phyloP scores from a whole-genome alignment of 2,329 filamentous ascomycete genomes.

The Paraphoma chrysanthemicola region DNA sequence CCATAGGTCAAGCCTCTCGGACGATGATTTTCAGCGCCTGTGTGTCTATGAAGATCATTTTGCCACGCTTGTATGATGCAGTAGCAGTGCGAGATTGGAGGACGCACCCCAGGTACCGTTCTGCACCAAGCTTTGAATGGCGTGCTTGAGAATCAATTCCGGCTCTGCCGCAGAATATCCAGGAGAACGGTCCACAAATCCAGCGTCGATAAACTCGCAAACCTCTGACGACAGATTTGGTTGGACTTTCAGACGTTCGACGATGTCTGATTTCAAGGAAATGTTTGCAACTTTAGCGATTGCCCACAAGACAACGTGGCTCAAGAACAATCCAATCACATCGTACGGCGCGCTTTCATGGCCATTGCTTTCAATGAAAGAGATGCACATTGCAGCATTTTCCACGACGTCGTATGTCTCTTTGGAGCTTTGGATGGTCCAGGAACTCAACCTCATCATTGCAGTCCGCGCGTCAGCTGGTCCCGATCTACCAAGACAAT shows the following conservation, averaged over 20 bases:
- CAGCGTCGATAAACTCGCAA: background rate
- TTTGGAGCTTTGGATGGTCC: background rate
- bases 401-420: background rate
- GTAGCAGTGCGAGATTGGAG: background rate
- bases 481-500: slow-evolving; percentile 10
- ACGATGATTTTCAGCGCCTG: too few species aligned
- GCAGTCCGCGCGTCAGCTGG: background rate
- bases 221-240: background rate
- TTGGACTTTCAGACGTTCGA: background rate
- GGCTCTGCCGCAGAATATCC: background rate
- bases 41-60: background rate
- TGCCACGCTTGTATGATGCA: background rate
- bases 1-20: too few species aligned
- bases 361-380: background rate
- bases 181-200: background rate
- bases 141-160: slow-evolving; percentile 9
- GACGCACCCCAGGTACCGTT: slow-evolving; percentile 10
- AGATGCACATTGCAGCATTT: slow-evolving; percentile 1
- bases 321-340: slow-evolving; percentile 7
- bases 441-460: background rate
- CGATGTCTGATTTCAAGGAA: background rate
- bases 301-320: slow-evolving; percentile 8
- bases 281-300: slow-evolving; percentile 1
- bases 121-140: slow-evolving; percentile 8
- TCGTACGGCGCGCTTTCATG: slow-evolving; percentile 6